These are phyloP conservation scores for Circinella umbellata DNA, from an alignment of 371 early-diverging fungal species.

Conservation along the genomic window DNA sequence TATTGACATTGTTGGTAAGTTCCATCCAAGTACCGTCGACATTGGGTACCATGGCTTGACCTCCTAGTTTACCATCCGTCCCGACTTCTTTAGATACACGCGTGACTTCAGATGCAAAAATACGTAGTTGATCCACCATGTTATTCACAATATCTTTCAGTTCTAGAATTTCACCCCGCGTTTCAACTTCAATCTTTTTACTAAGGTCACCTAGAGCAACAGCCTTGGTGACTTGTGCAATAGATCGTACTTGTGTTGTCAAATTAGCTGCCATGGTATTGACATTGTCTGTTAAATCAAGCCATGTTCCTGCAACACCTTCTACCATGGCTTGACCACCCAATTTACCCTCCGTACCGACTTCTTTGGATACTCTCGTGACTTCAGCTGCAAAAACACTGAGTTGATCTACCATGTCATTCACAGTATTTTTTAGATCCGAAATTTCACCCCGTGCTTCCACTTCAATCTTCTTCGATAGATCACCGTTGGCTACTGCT, in stretches of 20 bases:
- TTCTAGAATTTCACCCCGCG: slow-evolving; percentile 26
- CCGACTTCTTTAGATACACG: slow-evolving; percentile 27
- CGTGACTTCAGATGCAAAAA: slow-evolving; percentile 26
- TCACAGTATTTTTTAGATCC: slow-evolving; percentile 48
- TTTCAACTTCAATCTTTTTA: slow-evolving; percentile 29
- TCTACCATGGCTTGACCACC: slow-evolving; percentile 41
- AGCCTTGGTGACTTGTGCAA: slow-evolving; percentile 29
- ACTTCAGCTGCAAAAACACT: slow-evolving; percentile 64
- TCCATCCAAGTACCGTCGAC: slow-evolving; percentile 26
- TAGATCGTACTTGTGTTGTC: slow-evolving; percentile 59
- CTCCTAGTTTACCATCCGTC: slow-evolving; percentile 29
- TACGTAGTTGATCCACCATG: slow-evolving; percentile 27
- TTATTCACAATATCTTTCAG: slow-evolving; percentile 27
- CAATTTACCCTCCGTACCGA: slow-evolving; percentile 62
- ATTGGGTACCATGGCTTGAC: slow-evolving; percentile 21
- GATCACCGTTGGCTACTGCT: slow-evolving; percentile 46
- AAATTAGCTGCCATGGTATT: slow-evolving; percentile 48
- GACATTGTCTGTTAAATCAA: slow-evolving; percentile 45
- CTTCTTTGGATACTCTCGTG: slow-evolving; percentile 65
- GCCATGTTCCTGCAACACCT: slow-evolving; percentile 48
- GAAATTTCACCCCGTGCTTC: slow-evolving; percentile 44
- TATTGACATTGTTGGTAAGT: slow-evolving; percentile 27
- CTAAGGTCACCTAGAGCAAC: slow-evolving; percentile 25
- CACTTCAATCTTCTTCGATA: slow-evolving; percentile 36
- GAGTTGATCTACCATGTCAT: slow-evolving; percentile 58